Conservation (phyloP, 2,329 filamentous ascomycete genomes). For the Cladosporium sp. region DNA sequence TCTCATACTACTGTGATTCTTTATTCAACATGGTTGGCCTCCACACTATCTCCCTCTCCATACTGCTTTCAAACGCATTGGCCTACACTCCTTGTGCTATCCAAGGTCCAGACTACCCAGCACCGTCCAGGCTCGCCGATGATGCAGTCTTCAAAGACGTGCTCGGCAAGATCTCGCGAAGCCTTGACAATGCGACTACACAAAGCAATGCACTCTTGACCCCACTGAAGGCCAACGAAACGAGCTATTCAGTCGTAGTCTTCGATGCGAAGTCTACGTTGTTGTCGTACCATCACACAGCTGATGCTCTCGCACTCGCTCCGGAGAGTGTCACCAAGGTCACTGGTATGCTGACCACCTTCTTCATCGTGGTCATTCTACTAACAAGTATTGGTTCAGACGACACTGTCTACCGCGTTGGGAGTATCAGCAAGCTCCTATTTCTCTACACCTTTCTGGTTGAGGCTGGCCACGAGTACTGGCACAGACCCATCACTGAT, state of each 20-base stretch:
- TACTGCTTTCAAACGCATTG: background rate
- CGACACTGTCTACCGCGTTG: constrained; percentile 15
- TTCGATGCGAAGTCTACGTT: constrained; percentile 16
- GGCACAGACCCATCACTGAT: constrained; percentile 43
- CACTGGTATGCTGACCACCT: constrained; percentile 13
- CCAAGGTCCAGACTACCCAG: constrained; percentile 21
- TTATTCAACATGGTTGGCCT: background rate
- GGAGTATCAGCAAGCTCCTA: constrained; percentile 18
- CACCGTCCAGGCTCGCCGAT: constrained; percentile 10
- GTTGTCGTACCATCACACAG: constrained; percentile 17
- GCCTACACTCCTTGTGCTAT: constrained; percentile 18
- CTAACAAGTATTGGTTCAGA: constrained; percentile 4
- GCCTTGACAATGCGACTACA: constrained; percentile 14
- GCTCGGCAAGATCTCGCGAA: constrained; percentile 15
- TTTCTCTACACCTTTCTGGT: constrained; percentile 38
- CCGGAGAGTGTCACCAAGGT: constrained; percentile 1
- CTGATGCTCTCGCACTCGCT: constrained; percentile 15
- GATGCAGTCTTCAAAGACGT: constrained; percentile 16
- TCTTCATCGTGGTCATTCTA: background rate
- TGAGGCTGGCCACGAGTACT: constrained; percentile 33
- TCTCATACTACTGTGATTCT: background rate
- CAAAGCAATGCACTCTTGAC: constrained; percentile 13
- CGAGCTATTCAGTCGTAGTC: constrained; percentile 15
- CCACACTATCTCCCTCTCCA: background rate
- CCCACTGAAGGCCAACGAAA: constrained; percentile 1